Evolutionary conservation across 1,139 yeast species (phyloP).

Genomic region (Saccharomycopsis crataegensis): DNA sequence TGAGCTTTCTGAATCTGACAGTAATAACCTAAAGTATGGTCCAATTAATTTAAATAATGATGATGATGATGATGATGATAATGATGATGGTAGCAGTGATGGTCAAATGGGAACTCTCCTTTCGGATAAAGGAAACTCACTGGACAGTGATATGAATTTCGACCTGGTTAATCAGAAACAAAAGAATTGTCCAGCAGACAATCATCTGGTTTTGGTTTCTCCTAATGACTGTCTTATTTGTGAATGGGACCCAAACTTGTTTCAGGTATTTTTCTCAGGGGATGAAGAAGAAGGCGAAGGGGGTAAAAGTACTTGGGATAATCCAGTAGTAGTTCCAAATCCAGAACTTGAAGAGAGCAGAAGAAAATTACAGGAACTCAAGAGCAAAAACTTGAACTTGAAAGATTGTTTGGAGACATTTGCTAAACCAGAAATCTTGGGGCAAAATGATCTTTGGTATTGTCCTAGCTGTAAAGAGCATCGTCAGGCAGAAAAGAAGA

Average conservation of each 20-base stretch:
- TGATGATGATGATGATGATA: background rate
- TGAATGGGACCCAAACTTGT: slow-evolving; percentile 54
- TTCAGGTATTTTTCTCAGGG: slow-evolving; percentile 44
- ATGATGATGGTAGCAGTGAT: background rate
- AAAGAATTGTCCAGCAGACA: slow-evolving; percentile 13
- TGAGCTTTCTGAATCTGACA: slow-evolving; percentile 1
- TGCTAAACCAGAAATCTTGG: slow-evolving; percentile 75
- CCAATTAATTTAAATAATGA: too few species aligned
- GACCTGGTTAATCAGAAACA: background rate
- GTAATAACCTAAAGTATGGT: background rate
- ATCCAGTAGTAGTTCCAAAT: slow-evolving; percentile 43
- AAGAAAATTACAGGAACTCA: slow-evolving; percentile 32
- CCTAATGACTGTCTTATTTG: slow-evolving; percentile 53
- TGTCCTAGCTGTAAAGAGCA: slow-evolving; percentile 88
- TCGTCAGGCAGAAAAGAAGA: slow-evolving; percentile 83
- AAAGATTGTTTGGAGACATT: slow-evolving; percentile 72
- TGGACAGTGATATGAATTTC: background rate
- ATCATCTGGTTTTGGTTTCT: slow-evolving; percentile 23
- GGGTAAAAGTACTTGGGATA: slow-evolving; percentile 45
- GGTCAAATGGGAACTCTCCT: background rate
- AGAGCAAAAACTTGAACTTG: slow-evolving; percentile 50
- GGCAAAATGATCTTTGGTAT: slow-evolving; percentile 90
- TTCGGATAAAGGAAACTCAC: background rate
- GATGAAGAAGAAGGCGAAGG: slow-evolving; percentile 32
- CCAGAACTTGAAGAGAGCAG: slow-evolving; percentile 44